A percentile compares a stretch with the other conserved stretches of the same genome.
These are phyloP conservation scores for Suillus weaverae DNA, from an alignment of 768 basidiomycete genomes.

Conservation along the genomic window DNA sequence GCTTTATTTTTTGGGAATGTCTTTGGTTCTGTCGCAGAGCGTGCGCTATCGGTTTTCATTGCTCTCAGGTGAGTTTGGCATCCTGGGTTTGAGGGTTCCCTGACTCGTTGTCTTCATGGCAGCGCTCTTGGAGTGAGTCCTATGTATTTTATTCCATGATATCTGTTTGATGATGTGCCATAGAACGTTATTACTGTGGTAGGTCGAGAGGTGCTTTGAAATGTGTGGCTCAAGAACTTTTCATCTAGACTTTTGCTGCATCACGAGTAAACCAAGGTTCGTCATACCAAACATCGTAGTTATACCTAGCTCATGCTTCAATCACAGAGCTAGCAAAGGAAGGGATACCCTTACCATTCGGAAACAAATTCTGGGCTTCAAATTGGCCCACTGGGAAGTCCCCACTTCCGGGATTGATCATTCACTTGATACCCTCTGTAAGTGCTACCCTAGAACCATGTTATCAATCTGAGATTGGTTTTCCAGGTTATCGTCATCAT, in stretches of 20 bases:
- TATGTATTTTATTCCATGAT: neutral
- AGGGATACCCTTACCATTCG: slow-evolving; percentile 60
- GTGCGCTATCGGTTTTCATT: slow-evolving; percentile 56
- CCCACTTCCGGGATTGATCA: slow-evolving; percentile 54
- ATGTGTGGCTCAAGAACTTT: neutral
- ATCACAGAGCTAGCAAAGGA: slow-evolving; percentile 57
- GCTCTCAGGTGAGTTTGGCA: slow-evolving; percentile 46
- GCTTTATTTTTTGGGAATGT: slow-evolving; percentile 60
- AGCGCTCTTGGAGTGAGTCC: slow-evolving; percentile 38
- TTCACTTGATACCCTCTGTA: slow-evolving; percentile 55
- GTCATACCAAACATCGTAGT: neutral
- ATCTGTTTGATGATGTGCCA: neutral
- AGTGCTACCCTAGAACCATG: slow-evolving; percentile 9
- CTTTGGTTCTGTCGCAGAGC: slow-evolving; percentile 52
- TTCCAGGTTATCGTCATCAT: slow-evolving; percentile 52
- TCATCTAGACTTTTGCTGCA: slow-evolving; percentile 48
- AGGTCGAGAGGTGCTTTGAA: slow-evolving; percentile 6
- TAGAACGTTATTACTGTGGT: slow-evolving; percentile 36
- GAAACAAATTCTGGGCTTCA: slow-evolving; percentile 59
- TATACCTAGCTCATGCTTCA: neutral
- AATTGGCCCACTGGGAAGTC: slow-evolving; percentile 63
- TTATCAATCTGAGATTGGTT: slow-evolving; percentile 39
- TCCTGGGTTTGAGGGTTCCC: neutral
- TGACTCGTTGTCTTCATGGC: neutral
- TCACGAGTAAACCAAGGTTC: slow-evolving; percentile 53